Evolutionary conservation across 768 basidiomycete genomes (phyloP).

Genomic region (Suillus luteus): DNA sequence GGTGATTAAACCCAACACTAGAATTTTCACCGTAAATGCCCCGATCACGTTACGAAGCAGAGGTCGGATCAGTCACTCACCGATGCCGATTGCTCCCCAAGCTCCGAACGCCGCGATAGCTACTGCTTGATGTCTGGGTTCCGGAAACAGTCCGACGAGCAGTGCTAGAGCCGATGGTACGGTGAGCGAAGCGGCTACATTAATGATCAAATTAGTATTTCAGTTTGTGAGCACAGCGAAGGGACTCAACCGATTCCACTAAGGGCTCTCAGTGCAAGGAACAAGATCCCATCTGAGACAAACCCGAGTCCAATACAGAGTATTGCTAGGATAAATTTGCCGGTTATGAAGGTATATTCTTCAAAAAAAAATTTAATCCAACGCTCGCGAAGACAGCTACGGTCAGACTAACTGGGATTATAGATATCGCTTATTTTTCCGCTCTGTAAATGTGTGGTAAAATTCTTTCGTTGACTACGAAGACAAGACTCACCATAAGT

Average conservation of each 20-base stretch:
- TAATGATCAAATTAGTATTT: not conserved
- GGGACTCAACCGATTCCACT: not conserved
- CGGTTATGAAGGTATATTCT: conserved; percentile 4
- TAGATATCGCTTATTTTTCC: conserved; percentile 36
- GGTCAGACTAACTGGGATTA: conserved; percentile 30
- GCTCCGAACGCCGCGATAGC: not conserved
- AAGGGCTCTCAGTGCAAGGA: not conserved
- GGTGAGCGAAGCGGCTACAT: not conserved
- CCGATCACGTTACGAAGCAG: not conserved
- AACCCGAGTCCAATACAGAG: not conserved
- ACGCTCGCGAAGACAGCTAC: not conserved
- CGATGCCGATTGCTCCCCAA: not conserved
- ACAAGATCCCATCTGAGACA: not conserved
- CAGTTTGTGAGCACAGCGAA: not conserved
- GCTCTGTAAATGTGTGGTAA: conserved; percentile 21
- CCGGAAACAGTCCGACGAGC: not conserved
- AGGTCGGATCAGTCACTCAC: not conserved
- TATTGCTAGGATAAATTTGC: not conserved
- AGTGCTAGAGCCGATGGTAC: not conserved
- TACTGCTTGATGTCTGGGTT: not conserved
- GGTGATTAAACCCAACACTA: not conserved
- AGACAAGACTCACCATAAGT: conserved; percentile 30
- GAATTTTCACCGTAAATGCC: not conserved
- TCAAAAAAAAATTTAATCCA: not conserved
- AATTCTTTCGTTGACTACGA: not conserved